These are phyloP conservation scores for Plicaturopsis crispa DNA, from an alignment of 768 basidiomycete species.

Conservation along the genomic window DNA sequence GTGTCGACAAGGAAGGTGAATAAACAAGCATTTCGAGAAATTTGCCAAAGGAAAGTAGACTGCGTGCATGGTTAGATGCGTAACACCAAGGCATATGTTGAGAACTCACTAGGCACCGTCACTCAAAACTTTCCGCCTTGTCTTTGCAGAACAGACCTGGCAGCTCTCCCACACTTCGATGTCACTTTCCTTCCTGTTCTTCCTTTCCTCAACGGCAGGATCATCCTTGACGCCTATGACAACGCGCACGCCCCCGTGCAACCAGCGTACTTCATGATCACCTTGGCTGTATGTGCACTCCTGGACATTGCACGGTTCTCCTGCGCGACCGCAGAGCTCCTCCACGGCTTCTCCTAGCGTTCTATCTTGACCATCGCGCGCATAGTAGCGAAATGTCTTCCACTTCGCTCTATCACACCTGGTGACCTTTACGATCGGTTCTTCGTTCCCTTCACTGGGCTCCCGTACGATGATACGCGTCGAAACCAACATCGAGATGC, in stretches of 20 bases:
- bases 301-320: slow-evolving; percentile 27
- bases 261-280: slow-evolving; percentile 38
- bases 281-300: slow-evolving; percentile 26
- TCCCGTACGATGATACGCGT: slow-evolving; percentile 22
- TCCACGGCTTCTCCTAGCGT: slow-evolving; percentile 37
- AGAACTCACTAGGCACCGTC: slow-evolving; percentile 46
- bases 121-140: slow-evolving; percentile 27
- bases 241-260: slow-evolving; percentile 24
- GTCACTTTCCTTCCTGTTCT: slow-evolving; percentile 12
- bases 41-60: slow-evolving; percentile 50
- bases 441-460: slow-evolving; percentile 8
- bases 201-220: neutral
- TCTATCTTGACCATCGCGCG: slow-evolving; percentile 17
- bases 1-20: slow-evolving; percentile 26
- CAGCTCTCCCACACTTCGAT: slow-evolving; percentile 46
- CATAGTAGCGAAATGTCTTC: slow-evolving; percentile 45
- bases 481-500: slow-evolving; percentile 42
- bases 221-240: slow-evolving; percentile 7
- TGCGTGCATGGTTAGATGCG: too few relatives aligned
- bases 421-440: slow-evolving; percentile 11
- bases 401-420: slow-evolving; percentile 41
- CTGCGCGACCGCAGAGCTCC: slow-evolving; percentile 21
- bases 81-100: too few relatives aligned
- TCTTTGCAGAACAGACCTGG: slow-evolving; percentile 32
- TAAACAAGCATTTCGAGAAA: slow-evolving; percentile 48